Percentiles rank a stretch among this genome's conserved stretches.
These are phyloP conservation scores for Trypanosoma theileri DNA, from an alignment of 208 protist genomes.

Conservation along the genomic window DNA sequence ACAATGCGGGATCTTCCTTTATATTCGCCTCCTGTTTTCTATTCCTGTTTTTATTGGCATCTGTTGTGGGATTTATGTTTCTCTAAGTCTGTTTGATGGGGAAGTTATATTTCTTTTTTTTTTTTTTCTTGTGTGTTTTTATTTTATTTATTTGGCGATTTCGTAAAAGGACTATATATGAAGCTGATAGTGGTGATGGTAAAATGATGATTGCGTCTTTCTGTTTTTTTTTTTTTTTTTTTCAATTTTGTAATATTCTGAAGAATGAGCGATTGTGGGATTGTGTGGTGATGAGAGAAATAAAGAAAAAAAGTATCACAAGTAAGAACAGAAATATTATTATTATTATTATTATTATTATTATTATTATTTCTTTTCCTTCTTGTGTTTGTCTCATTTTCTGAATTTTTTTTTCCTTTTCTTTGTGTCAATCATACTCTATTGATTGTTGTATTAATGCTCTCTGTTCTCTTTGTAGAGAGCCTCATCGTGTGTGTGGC, in stretches of 20 bases:
- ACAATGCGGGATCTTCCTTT: not conserved
- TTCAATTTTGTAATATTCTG: not conserved
- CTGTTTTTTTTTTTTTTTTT: not conserved
- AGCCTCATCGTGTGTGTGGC: too few species aligned
- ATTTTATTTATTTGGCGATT: too few species aligned
- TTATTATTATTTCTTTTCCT: not conserved
- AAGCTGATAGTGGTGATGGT: not conserved
- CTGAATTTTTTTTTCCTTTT: not conserved
- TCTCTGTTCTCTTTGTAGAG: not conserved
- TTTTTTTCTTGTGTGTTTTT: not conserved
- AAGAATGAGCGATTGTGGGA: not conserved
- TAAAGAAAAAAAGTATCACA: not conserved
- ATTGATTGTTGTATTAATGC: not conserved
- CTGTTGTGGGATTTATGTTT: too few species aligned
- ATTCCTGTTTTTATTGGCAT: too few species aligned
- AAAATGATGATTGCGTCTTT: not conserved
- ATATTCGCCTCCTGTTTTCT: not conserved
- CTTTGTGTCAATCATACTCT: not conserved
- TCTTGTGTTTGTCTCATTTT: not conserved
- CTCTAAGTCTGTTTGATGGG: too few species aligned
- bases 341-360: not conserved
- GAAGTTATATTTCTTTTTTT: not conserved
- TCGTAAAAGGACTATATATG: too few species aligned
- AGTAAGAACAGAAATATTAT: not conserved
- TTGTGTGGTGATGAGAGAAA: not conserved